phyloP scores from a whole-genome alignment of 352 stramenopile genomes.

The Pilasporangium apinafurcum region DNA sequence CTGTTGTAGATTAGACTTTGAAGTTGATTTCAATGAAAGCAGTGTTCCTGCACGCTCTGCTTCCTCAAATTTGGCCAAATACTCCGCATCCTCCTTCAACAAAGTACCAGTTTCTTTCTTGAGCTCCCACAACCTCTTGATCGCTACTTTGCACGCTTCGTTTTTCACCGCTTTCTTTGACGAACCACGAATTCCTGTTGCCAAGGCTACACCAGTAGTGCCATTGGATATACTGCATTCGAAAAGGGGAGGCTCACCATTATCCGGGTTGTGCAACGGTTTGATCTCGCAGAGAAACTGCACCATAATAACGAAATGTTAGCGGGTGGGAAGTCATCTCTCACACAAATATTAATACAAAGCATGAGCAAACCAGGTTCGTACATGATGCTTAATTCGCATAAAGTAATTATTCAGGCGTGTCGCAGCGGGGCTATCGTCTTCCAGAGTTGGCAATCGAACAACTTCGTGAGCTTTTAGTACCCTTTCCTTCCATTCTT shows the following conservation, averaged over 20 bases:
- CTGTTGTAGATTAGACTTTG: constrained; percentile 19
- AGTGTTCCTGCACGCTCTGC: constrained; percentile 30
- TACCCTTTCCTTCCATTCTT: constrained; percentile 24
- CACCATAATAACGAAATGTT: too few relatives aligned
- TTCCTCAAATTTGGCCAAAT: constrained; percentile 47
- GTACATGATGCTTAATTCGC: constrained; percentile 49
- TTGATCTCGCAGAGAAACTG: constrained; percentile 44
- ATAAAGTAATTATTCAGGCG: constrained; percentile 60
- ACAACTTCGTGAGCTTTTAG: constrained; percentile 25
- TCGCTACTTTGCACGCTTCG: constrained; percentile 46
- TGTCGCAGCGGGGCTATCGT: constrained; percentile 44
- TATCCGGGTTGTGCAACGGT: constrained; percentile 32
- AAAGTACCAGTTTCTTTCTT: constrained; percentile 58
- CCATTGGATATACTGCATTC: constrained; percentile 44
- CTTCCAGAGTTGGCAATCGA: constrained; percentile 46
- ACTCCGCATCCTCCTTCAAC: constrained; percentile 41
- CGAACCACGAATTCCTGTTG: constrained; percentile 34
- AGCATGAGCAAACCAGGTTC: not conserved
- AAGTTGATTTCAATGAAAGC: constrained; percentile 18
- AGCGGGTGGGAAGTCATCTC: too few relatives aligned
- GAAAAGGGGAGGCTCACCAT: constrained; percentile 54
- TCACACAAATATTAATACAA: not conserved
- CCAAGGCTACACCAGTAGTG: constrained; percentile 27
- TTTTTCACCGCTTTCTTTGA: constrained; percentile 77
- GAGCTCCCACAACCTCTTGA: constrained; percentile 69